Percentiles rank a stretch among this genome's conserved stretches.
phyloP scores from a whole-genome alignment of 768 basidiomycete species.

The Amanita rubescens region DNA sequence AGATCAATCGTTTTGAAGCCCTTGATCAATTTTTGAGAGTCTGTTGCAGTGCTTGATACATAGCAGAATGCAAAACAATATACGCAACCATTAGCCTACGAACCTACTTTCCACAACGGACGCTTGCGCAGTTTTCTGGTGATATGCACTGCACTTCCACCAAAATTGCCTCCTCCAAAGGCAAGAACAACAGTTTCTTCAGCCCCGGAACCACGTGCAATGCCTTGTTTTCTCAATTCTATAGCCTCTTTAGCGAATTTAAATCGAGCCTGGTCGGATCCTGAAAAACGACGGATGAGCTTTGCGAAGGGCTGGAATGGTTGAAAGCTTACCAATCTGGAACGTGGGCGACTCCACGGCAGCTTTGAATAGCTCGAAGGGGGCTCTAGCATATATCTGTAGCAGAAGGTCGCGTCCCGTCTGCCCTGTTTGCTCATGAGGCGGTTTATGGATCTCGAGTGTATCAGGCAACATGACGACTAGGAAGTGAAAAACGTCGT shows the following conservation, averaged over 20 bases:
- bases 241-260: slow-evolving; percentile 90
- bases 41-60: background rate
- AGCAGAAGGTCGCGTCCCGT: slow-evolving; percentile 64
- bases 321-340: slow-evolving; percentile 53
- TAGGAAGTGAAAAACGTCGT: slow-evolving; percentile 75
- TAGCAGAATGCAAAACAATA: background rate
- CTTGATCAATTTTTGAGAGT: background rate
- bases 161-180: slow-evolving; percentile 66
- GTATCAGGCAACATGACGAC: slow-evolving; percentile 65
- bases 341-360: slow-evolving; percentile 76
- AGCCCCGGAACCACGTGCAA: slow-evolving; percentile 59
- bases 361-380: slow-evolving; percentile 83
- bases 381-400: slow-evolving; percentile 70
- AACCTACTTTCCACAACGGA: slow-evolving; percentile 76
- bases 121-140: slow-evolving; percentile 83
- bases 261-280: slow-evolving; percentile 81
- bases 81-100: slow-evolving; percentile 33
- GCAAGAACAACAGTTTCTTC: slow-evolving; percentile 92
- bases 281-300: slow-evolving; percentile 32
- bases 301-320: background rate
- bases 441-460: slow-evolving; percentile 41
- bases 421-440: slow-evolving; percentile 30
- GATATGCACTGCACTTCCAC: slow-evolving; percentile 74
- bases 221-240: slow-evolving; percentile 73
- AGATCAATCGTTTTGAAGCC: background rate